Evolutionary conservation across 1,284 basidiomycete species (phyloP).

Genomic region (Sutorius eximius): DNA sequence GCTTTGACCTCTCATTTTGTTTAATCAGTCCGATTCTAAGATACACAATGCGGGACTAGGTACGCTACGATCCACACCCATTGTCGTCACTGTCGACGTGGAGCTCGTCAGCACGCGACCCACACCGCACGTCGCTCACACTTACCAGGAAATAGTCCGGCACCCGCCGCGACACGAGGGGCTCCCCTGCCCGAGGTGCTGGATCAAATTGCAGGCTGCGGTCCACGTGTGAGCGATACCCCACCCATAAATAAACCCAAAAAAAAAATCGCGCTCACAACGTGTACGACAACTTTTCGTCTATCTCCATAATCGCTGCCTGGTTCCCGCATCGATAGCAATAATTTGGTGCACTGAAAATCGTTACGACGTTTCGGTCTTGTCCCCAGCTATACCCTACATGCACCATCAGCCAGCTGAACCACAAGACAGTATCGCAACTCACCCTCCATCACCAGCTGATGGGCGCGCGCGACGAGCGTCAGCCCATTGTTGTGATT

Average conservation of each 20-base stretch:
- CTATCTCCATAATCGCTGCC: conserved; percentile 99
- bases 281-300: conserved; percentile 96
- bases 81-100: conserved; percentile 23
- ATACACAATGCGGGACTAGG: conserved; percentile 26
- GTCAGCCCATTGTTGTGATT: conserved; percentile 99
- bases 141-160: conserved; percentile 94
- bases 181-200: conserved; percentile 96
- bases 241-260: too few relatives aligned
- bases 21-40: conserved; percentile 5
- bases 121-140: conserved; percentile 9
- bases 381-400: conserved; percentile 94
- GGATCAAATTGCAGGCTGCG: conserved; percentile 98
- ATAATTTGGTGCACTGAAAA: conserved; percentile 99
- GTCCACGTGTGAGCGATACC: conserved; percentile 11
- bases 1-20: conserved; percentile 5
- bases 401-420: conserved; percentile 3
- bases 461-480: conserved; percentile 93
- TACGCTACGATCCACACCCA: conserved; percentile 22
- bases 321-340: conserved; percentile 99
- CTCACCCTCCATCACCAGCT: conserved; percentile 97
- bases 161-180: conserved; percentile 95
- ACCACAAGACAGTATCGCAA: conserved; percentile 1
- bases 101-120: neutral
- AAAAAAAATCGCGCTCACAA: conserved; percentile 56
- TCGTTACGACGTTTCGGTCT: conserved; percentile 99